These are phyloP conservation scores for Arabidopsis arenosa DNA, from an alignment of 345 rosid species.

Conservation along the genomic window DNA sequence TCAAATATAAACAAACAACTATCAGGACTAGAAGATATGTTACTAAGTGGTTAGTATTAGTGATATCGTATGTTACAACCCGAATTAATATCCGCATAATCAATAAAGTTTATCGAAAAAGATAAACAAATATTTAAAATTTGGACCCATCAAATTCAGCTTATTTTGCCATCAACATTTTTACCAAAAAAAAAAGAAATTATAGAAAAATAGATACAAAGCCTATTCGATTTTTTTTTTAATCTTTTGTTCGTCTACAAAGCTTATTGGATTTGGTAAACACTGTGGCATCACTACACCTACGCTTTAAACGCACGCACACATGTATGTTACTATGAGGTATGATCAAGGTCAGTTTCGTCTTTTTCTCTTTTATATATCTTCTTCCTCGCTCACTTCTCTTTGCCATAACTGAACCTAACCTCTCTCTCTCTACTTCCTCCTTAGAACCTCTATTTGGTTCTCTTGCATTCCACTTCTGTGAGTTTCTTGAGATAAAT, in stretches of 20 bases:
- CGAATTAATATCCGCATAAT: too few species aligned
- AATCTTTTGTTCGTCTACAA: too few species aligned
- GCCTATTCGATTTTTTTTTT: constrained; percentile 13
- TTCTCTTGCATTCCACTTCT: background rate
- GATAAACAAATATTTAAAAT: too few species aligned
- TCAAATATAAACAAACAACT: too few species aligned
- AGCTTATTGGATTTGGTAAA: constrained; percentile 14
- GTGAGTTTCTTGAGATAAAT: background rate
- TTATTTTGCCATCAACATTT: background rate
- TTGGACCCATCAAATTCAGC: background rate
- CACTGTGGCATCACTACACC: constrained; percentile 11
- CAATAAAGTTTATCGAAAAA: too few species aligned
- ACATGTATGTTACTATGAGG: background rate
- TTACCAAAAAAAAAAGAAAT: background rate
- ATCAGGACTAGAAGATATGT: too few species aligned
- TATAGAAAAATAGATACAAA: too few species aligned
- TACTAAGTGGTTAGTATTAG: too few species aligned
- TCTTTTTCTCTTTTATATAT: background rate
- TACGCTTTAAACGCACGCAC: constrained; percentile 24
- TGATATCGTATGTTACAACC: too few species aligned
- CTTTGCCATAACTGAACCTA: background rate
- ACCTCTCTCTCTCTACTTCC: background rate
- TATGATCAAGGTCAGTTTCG: constrained; percentile 3
- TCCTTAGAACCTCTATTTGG: background rate
- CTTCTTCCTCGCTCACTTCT: background rate